Base-by-base conservation (phyloP, 163 green algal genomes). In the Coccomyxa subellipsoidea region DNA sequence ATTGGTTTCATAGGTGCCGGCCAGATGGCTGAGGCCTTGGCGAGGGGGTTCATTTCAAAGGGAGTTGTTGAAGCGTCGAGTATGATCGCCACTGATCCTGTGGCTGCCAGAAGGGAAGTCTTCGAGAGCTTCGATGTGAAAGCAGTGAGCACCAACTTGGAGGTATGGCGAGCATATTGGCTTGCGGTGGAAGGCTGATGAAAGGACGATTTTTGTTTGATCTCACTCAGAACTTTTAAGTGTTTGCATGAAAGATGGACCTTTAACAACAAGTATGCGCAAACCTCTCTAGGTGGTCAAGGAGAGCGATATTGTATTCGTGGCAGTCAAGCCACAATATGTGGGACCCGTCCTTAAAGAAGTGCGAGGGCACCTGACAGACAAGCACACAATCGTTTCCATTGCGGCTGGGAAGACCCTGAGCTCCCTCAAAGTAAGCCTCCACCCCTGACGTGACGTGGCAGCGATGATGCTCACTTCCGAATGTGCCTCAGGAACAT, bases 271-370 rank as follows among this genome's bases (percentile, higher is more conserved):
- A 9, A 40, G 73, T 32, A 40, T 53, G 34, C 31, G n/a, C 69
- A 18, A 7, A 76, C 38, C 69, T 23, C 12, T 81, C 59, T 80
- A 97, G 89, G 91, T 99, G 1, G 93, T 90, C 4, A 79, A 93
- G 79, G 91, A 93, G 39, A 83, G 79, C 10, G 93, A 99, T 78
- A 88, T 99, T 7, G 80, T 98, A 9, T 97, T 99, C 85, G 86
- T 99, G 21, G 93, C 95, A 8, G 95, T 98, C 21, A 99, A 99
- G 93, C 96, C 96, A 9, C 92, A 98, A 82, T 94, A 97, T 77
- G 93, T 98, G 34, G 82, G 75, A 0, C 38, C 83, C 2, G 94
- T 98, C 35, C 89, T 99, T 31, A 82, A 89, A 10, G 94, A 98
- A 85, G 88, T 96, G 27, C 84, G 34, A 66, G 82, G 32, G 36